Base-by-base conservation (phyloP, 441 rosid species). In the Populus hybrid region DNA sequence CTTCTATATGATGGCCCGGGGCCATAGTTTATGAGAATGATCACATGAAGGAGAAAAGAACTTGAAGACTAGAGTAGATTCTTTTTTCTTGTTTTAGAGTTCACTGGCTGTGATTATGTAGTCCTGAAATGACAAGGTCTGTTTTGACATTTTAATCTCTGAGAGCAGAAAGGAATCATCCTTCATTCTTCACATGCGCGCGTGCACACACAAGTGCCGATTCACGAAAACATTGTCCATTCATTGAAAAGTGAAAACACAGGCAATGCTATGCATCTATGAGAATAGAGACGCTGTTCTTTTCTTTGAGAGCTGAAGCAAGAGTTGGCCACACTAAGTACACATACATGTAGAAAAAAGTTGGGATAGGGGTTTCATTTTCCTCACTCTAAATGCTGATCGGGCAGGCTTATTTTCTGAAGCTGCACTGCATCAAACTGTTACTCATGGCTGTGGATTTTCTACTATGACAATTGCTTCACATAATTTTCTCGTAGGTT, bases 401-500 rank as follows among this genome's bases (percentile, higher is more conserved):
- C 16, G 20, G 38, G 20, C 12, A 10, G 35, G 63, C 9, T 50
- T 46, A 40, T 18, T 35, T 63, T 24, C 64, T 35, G 63, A 76
- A 12, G n/a, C 57, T 72, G 14, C 40, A 20, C 10, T 34, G 34
- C 34, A 69, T 65, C 46, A 70, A 65, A 67, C 67, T 69, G 38
- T 64, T 71, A 46, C 59, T 28, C 10, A 65, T 42, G 36, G 70
- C 34, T 53, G n/a, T 71, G 26, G 73, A 35, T 69, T 73, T 61
- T 74, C 74, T 70, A 65, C 66, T 40, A 26, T 35, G 36, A 28
- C 65, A 70, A 26, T 75, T 63, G 65, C 32, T 28, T 66, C 24
- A 6, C 50, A 16, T 36, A 35, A 28, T 10, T 6, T 75, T 75
- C 36, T 73, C 74, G 80, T 75, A 88, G 91, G 90, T 87, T 57